Evolutionary conservation across 2,329 filamentous ascomycete genomes (phyloP).

Genomic region (Fusarium hainanense): DNA sequence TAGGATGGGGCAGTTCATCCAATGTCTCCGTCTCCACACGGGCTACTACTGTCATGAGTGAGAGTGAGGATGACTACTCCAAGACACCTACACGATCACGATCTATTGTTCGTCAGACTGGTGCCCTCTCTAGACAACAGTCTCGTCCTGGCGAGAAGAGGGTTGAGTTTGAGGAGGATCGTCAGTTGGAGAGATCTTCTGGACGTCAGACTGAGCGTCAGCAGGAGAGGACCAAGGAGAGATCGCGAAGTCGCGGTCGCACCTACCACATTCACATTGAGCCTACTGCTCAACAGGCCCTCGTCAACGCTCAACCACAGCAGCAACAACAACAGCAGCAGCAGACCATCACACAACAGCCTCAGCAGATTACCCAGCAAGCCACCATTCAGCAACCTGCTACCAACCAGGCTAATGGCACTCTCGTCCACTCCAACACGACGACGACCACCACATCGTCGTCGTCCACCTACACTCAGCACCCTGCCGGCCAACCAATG

Average conservation of each 20-base stretch:
- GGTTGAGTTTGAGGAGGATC: slow-evolving; percentile 32
- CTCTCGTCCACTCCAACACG: slow-evolving; percentile 28
- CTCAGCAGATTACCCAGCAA: slow-evolving; percentile 21
- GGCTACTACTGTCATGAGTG: slow-evolving; percentile 39
- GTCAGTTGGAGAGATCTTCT: slow-evolving; percentile 26
- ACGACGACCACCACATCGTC: slow-evolving; percentile 18
- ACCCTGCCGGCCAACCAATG: slow-evolving; percentile 32
- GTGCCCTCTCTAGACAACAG: slow-evolving; percentile 27
- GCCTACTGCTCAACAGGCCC: slow-evolving; percentile 32
- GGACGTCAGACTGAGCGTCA: slow-evolving; percentile 32
- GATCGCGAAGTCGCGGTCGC: slow-evolving; percentile 44
- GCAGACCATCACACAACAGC: slow-evolving; percentile 3
- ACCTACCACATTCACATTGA: slow-evolving; percentile 47
- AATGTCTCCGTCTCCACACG: slow-evolving; percentile 39
- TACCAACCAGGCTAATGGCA: slow-evolving; percentile 11
- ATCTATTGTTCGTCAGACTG: slow-evolving; percentile 32
- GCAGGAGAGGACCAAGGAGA: slow-evolving; percentile 34
- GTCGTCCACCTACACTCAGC: slow-evolving; percentile 25
- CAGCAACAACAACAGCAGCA: slow-evolving; percentile 31
- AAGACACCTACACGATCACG: slow-evolving; percentile 39
- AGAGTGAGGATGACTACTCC: slow-evolving; percentile 40
- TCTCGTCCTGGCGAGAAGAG: slow-evolving; percentile 33
- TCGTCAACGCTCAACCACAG: slow-evolving; percentile 8
- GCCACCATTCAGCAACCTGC: slow-evolving; percentile 19
- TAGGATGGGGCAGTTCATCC: slow-evolving; percentile 39